Base-by-base conservation (phyloP, 176 grass and related monocot species). In the Phragmites australis region DNA sequence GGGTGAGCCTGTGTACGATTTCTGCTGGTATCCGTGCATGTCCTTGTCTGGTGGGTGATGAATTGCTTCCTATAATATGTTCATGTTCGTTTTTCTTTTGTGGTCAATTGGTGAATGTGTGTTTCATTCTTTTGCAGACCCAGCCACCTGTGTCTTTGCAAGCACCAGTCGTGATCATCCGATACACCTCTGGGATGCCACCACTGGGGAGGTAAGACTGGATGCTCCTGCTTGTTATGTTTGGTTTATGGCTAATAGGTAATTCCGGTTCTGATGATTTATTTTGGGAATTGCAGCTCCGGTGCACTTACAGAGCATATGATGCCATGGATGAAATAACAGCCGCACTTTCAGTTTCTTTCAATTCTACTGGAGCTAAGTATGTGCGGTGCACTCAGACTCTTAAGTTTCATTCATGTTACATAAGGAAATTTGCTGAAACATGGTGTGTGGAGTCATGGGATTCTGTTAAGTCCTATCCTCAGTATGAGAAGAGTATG, bases 21-120 rank as follows among this genome's bases (percentile, higher is more conserved):
- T 89, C 78, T 98, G 92, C 85, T 98, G 96, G 96, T 98, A 93
- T 75, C 96, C 96, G 29, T 89, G 88, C 79, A 98, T 94, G 96
- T 88, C 80, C 7, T 60, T 83, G 74, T 93, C 90, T 76, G 92
- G 95, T 98, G 77, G 9, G 87, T 81, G 63, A 47, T 63, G 54
- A 64, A 70, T 25, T 81, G 45, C 39, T 70, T 71, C 48, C 54
- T 53, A 34, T 75, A 3, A 29, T 66, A 65, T 42, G 50, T 32
- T 34, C 11, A 48, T 37, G 2, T 9, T 84, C 14, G 2, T 69
- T 75, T 46, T 19, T 3, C 6, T 60, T 61, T 18, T 81, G 10
- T 27, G 1, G 14, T 48, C 25, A 34, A 48, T 30, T 79, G 44
- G 53, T 83, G 29, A 90, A 76, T 30, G 77, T 49, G 23, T 72